phyloP scores from a whole-genome alignment of 2,329 filamentous ascomycete species.

The Alternaria rosae region DNA sequence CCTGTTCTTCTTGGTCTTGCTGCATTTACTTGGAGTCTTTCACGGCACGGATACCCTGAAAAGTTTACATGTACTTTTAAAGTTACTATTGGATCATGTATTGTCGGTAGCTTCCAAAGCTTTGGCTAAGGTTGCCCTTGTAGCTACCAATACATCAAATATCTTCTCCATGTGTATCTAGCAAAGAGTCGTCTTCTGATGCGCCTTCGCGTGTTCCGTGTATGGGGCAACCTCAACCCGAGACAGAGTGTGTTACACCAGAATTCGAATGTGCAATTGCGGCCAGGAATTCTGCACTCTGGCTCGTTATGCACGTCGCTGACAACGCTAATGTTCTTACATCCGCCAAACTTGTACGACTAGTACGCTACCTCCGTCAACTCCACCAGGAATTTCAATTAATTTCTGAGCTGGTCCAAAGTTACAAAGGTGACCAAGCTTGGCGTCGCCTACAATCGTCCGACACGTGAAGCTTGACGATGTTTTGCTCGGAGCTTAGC shows the following conservation, averaged over 20 bases:
- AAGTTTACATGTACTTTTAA: constrained; percentile 9
- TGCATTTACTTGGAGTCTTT: constrained; percentile 28
- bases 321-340: neutral
- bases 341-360: neutral
- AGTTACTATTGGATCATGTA: neutral
- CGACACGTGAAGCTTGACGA: neutral
- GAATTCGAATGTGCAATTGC: neutral
- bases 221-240: neutral
- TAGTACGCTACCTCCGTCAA: neutral
- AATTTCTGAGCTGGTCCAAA: neutral
- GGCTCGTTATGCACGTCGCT: neutral
- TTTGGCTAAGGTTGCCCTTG: neutral
- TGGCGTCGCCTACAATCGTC: neutral
- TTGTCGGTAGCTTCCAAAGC: neutral
- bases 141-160: neutral
- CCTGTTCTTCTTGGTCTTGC: constrained; percentile 1
- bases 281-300: neutral
- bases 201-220: neutral
- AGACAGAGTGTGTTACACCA: neutral
- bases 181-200: neutral
- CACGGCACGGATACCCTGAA: constrained; percentile 27
- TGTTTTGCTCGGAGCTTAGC: constrained; percentile 5
- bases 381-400: neutral
- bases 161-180: neutral
- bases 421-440: neutral